Percentiles rank a stretch among this genome's conserved stretches.
These are phyloP conservation scores for Moricandia arvensis DNA, from an alignment of 345 rosid species.

Conservation along the genomic window DNA sequence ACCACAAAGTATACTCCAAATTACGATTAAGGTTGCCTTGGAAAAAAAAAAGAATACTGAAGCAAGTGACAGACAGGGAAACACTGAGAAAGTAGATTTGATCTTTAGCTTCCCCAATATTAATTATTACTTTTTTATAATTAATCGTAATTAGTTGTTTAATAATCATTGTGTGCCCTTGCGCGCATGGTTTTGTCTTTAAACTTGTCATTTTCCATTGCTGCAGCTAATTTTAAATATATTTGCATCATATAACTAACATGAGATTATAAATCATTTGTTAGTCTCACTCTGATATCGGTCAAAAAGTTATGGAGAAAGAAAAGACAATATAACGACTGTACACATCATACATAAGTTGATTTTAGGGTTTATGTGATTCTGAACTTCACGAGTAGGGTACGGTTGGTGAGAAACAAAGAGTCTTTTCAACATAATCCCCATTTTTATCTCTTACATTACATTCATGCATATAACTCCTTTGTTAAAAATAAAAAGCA, in stretches of 20 bases:
- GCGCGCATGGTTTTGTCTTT: background rate
- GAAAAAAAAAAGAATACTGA: no score
- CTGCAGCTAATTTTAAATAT: background rate
- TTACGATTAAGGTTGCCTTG: background rate
- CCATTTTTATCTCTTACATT: background rate
- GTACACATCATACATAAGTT: background rate
- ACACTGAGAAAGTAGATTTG: slow-evolving; percentile 21
- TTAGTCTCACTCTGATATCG: background rate
- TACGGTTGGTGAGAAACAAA: background rate
- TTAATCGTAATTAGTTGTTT: background rate
- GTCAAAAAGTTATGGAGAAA: background rate
- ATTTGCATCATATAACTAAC: background rate
- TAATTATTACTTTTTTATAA: background rate
- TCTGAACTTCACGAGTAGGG: background rate
- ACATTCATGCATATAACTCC: background rate
- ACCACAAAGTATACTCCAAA: background rate
- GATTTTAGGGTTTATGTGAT: background rate
- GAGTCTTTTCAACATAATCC: background rate
- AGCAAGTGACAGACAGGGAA: slow-evolving; percentile 7
- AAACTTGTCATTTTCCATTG: background rate
- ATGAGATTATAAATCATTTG: background rate
- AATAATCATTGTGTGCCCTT: slow-evolving; percentile 1
- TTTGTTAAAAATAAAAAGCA: background rate
- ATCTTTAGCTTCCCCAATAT: slow-evolving; percentile 23
- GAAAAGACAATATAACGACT: background rate